Conservation (phyloP, 2,329 filamentous ascomycete genomes). For the Lizonia empirigonia region DNA sequence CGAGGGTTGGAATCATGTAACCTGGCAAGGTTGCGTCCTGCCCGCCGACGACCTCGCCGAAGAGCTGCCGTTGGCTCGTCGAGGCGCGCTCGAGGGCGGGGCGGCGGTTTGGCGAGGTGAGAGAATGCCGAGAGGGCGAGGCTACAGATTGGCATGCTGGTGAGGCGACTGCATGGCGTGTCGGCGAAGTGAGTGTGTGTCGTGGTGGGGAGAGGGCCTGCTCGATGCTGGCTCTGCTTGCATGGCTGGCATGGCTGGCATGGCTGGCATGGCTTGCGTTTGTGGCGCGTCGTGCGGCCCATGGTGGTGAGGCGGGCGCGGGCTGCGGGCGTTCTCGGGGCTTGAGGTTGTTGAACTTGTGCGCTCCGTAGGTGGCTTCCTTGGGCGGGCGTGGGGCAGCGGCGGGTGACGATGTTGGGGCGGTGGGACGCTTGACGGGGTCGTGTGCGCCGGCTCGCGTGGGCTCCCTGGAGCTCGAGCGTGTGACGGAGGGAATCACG, state of each 20-base stretch:
- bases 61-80: slow-evolving; percentile 36
- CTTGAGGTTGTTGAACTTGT: slow-evolving; percentile 47
- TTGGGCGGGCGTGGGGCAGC: slow-evolving; percentile 34
- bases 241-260: slow-evolving; percentile 26
- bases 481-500: slow-evolving; percentile 25
- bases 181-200: slow-evolving; percentile 19
- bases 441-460: slow-evolving; percentile 22
- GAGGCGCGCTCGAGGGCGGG: slow-evolving; percentile 24
- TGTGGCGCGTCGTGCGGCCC: slow-evolving; percentile 32
- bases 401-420: slow-evolving; percentile 35
- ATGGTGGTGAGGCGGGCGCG: slow-evolving; percentile 37
- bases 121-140: slow-evolving; percentile 23
- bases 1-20: slow-evolving; percentile 41
- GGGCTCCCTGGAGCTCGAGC: slow-evolving; percentile 30
- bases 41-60: slow-evolving; percentile 44
- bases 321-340: slow-evolving; percentile 45
- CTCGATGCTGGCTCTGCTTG: slow-evolving; percentile 32
- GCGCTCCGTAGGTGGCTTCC: slow-evolving; percentile 40
- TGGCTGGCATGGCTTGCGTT: slow-evolving; percentile 25
- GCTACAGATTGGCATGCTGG: slow-evolving; percentile 24
- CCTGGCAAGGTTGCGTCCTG: slow-evolving; percentile 40
- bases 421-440: slow-evolving; percentile 18
- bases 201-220: slow-evolving; percentile 30
- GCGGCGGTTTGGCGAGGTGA: slow-evolving; percentile 31
- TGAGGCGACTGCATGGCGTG: slow-evolving; percentile 12